Evolutionary conservation across 805 yeast genomes (phyloP).

Genomic region (Yarrowia keelungensis): DNA sequence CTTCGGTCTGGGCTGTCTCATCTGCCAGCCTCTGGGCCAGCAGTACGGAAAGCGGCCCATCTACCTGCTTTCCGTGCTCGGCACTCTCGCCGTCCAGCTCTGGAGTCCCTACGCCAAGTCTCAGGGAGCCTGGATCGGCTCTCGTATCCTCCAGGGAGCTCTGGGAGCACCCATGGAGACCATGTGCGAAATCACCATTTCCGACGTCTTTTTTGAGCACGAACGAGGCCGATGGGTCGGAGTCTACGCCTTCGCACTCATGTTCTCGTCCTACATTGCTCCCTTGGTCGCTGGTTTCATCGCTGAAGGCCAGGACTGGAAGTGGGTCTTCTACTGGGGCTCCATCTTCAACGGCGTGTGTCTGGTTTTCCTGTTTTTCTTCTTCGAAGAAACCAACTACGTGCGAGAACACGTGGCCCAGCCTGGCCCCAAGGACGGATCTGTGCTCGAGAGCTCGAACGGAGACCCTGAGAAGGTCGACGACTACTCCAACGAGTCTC

Average conservation of each 20-base stretch:
- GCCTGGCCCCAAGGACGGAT: not conserved
- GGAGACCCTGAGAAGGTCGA: conserved; percentile 4
- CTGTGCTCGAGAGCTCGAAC: conserved; percentile 4
- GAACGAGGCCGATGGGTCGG: conserved; percentile 77
- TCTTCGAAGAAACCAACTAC: conserved; percentile 40
- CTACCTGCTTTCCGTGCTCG: conserved; percentile 53
- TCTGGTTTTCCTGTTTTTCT: conserved; percentile 34
- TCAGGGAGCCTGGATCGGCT: conserved; percentile 53
- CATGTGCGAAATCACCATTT: conserved; percentile 66
- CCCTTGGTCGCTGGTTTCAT: conserved; percentile 34
- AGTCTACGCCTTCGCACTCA: conserved; percentile 71
- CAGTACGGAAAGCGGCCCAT: conserved; percentile 60
- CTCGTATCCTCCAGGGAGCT: conserved; percentile 55
- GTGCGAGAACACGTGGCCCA: conserved; percentile 34
- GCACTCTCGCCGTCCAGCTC: conserved; percentile 52
- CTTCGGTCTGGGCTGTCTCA: conserved; percentile 59
- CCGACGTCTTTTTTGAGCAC: conserved; percentile 80
- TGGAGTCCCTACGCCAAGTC: conserved; percentile 55
- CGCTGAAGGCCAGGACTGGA: conserved; percentile 38
- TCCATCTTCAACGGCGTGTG: conserved; percentile 39
- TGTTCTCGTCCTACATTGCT: conserved; percentile 36
- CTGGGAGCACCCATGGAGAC: conserved; percentile 80
- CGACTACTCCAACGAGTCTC: not conserved
- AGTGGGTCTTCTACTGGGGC: conserved; percentile 40
- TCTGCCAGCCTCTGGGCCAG: conserved; percentile 61